Base-by-base conservation (phyloP, 768 basidiomycete species). In the Rhodocollybia butyracea region DNA sequence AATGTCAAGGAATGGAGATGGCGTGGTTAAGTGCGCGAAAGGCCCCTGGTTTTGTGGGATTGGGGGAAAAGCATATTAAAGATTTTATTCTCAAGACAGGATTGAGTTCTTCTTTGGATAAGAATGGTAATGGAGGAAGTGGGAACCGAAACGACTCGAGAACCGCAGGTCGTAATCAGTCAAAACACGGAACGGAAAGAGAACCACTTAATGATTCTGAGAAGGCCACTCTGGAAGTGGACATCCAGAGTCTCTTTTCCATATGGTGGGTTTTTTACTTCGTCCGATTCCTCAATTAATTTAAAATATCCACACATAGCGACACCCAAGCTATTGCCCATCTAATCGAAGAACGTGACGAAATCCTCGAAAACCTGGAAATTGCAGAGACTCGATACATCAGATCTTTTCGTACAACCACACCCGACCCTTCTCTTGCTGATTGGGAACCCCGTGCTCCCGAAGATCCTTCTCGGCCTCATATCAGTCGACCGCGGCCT, bases 361-460 rank as follows among this genome's bases (percentile, higher is more conserved):
- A 81, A 62, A 82, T 91, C 21, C 69, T 93, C n/a, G 85, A 89
- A 60, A 84, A 88, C 58, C 76, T 93, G 8, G 90, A 93, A 72
- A 81, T 86, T 51, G 88, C 89, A 11, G 90, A 91, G 71, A 82
- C 86, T 11, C 81, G 78, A 62, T 94, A 91, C 62, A 89, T 90
- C 59, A 76, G 76, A 54, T 91, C 86, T 4, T 92, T 91, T 74
- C 75, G 81, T 15, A 71, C 88, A 10, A 83, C 85, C 0, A 89
- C 86, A 0, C 87, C 88, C 3, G 86, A 88, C 55, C 86, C 87
- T 19, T 88, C 88, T 6, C 75, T 88, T 51, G 73, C 80, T 12
- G 84, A 88, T 65, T 79, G 79, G 48, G 73, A 80, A 57, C 76
- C 79, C 7, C 66, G 74, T 4, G 61, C 71, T 12, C 74, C 75